These are phyloP conservation scores for Russula sp. DNA, from an alignment of 768 basidiomycete species.

Conservation along the genomic window DNA sequence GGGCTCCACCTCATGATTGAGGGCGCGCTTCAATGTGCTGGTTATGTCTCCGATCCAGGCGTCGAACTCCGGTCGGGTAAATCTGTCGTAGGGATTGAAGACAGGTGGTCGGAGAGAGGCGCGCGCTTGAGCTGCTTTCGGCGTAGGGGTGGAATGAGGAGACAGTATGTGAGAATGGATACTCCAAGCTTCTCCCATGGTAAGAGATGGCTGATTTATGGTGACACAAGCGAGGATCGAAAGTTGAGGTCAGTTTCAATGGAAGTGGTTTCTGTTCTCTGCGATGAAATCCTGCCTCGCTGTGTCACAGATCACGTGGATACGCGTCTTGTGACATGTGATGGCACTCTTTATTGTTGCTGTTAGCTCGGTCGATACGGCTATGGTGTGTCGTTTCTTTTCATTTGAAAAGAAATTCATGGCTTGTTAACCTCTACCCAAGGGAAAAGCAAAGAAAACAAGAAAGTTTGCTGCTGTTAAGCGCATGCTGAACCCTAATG, in stretches of 20 bases:
- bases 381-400: conserved; percentile 11
- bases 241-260: background rate
- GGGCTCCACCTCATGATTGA: conserved; percentile 37
- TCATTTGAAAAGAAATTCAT: background rate
- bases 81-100: conserved; percentile 67
- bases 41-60: conserved; percentile 63
- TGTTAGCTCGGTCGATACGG: too few relatives aligned
- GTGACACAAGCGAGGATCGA: background rate
- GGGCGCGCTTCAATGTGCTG: conserved; percentile 45
- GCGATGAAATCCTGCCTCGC: background rate
- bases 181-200: conserved; percentile 9
- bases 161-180: background rate
- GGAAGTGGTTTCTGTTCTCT: background rate
- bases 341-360: background rate
- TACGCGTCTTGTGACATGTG: conserved; percentile 14
- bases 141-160: conserved; percentile 1
- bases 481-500: conserved; percentile 88
- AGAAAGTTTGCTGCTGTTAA: conserved; percentile 94
- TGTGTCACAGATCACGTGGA: conserved; percentile 16
- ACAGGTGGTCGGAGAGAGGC: conserved; percentile 40
- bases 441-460: conserved; percentile 91
- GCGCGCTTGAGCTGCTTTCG: conserved; percentile 2
- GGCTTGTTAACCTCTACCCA: background rate
- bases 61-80: conserved; percentile 61
- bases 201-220: background rate